These are phyloP conservation scores for Ophiocordyceps polyrhachis-furcata DNA, from an alignment of 2,329 filamentous ascomycete genomes.

Conservation along the genomic window DNA sequence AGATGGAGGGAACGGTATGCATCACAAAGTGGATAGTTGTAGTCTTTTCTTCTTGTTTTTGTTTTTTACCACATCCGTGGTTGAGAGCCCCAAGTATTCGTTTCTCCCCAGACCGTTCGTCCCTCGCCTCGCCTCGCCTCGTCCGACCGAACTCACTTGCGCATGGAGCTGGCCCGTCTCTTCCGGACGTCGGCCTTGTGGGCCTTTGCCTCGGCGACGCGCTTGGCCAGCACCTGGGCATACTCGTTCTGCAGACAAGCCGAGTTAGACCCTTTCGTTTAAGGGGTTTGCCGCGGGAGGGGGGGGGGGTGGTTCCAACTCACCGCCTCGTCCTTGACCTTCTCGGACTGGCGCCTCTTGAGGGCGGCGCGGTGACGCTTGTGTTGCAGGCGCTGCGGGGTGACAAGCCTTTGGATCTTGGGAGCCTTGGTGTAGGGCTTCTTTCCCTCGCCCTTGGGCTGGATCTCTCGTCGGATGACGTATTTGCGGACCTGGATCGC, in stretches of 20 bases:
- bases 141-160: conserved; percentile 46
- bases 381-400: conserved; percentile 98
- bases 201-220: conserved; percentile 88
- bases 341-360: conserved; percentile 95
- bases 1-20: no score
- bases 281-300: background rate
- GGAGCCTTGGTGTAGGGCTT: conserved; percentile 99
- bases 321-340: conserved; percentile 98
- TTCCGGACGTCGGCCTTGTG: conserved; percentile 89
- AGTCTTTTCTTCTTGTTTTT: no score
- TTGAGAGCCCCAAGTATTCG: conserved; percentile 8
- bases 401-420: conserved; percentile 99
- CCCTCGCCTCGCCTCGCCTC: conserved; percentile 5
- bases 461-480: conserved; percentile 96
- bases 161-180: conserved; percentile 90
- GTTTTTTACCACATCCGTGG: conserved; percentile 18
- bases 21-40: no score
- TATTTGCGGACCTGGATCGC: conserved; percentile 80
- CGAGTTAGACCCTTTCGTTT: conserved; percentile 13
- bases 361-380: conserved; percentile 96
- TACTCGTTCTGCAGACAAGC: conserved; percentile 66
- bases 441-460: conserved; percentile 95
- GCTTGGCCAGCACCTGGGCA: conserved; percentile 87
- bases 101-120: no score
- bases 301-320: conserved; percentile 18